Evolutionary conservation across 208 protist species (phyloP), one percentile per base, ranked within the genome.

Genomic region (Novymonas esmeraldas): DNA sequence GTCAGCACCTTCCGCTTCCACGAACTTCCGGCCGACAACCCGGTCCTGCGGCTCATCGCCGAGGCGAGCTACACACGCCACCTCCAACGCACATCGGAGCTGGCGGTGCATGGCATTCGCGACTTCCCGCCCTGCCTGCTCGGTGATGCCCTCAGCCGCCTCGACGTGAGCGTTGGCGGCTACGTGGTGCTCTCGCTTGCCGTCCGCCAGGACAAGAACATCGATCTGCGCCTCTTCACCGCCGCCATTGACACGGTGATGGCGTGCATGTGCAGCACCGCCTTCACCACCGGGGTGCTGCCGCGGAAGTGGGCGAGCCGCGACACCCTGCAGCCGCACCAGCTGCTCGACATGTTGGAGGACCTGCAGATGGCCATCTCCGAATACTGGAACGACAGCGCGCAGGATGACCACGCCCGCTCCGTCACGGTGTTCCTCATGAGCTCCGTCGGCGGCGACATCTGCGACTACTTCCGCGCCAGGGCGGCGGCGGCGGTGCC

Each of bases 331-430:
- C 68, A 82, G 62, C 82, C 83, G 0, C 57, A 75, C 33, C 77
- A 90, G 52, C 52, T 97, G 0, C 66, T 70, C 14, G 89, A 94
- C 48, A 39, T 93, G 11, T 72, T 97, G 4, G 92, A 97, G 62
- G 89, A 95, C 11, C 73, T 82, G 28, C 80, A 94, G 64, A 44
- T 92, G 39, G 44, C 79, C 44, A 93, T 97, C 67, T 84, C 64
- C 46, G 89, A 95, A 26, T 94, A 90, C 77, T 97, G 89, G 88
- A 82, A 73, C 46, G 89, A 90, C 68, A 92, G 85, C 78, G 78
- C 82, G 22, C 87, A 95, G 73, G 88, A 95, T 64, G 70, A 84
- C 42, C 85, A 89, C 63, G 76, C 85, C 11, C 79, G 80, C 39
- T 74, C 86, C 13, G 76, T 95, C 38, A 64, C 72, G 11, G 78